Evolutionary conservation across 805 yeast genomes (phyloP).

Genomic region (Starmerella vitae): DNA sequence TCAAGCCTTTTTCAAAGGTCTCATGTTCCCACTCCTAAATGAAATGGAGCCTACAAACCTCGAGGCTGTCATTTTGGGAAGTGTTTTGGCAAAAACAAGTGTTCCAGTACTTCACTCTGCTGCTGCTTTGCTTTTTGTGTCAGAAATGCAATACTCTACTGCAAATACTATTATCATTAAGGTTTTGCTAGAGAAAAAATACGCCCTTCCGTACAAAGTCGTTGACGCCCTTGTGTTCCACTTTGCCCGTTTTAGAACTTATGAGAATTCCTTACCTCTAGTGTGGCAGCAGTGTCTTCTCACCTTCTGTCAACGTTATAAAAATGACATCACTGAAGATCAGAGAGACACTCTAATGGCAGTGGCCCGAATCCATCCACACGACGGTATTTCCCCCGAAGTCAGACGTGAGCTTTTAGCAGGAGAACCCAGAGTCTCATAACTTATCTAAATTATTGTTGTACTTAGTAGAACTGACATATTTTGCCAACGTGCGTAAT

Average conservation of each 20-base stretch:
- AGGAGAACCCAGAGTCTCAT: constrained; percentile 33
- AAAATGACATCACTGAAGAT: constrained; percentile 96
- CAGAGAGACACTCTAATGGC: constrained; percentile 90
- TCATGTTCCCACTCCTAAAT: constrained; percentile 79
- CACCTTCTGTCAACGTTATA: constrained; percentile 89
- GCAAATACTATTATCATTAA: constrained; percentile 83
- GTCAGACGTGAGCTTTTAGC: constrained; percentile 86
- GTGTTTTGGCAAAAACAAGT: constrained; percentile 76
- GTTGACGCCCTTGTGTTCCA: constrained; percentile 88
- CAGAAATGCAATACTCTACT: constrained; percentile 73
- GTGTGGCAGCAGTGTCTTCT: constrained; percentile 96
- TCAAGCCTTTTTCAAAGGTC: constrained; percentile 94
- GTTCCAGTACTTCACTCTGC: constrained; percentile 93
- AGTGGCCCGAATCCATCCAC: constrained; percentile 80
- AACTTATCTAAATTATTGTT: not conserved
- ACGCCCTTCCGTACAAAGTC: constrained; percentile 93
- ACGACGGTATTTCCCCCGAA: constrained; percentile 81
- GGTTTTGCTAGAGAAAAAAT: constrained; percentile 80
- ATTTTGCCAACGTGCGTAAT: no score
- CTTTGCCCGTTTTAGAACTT: constrained; percentile 70
- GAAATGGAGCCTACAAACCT: constrained; percentile 68
- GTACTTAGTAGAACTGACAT: not conserved
- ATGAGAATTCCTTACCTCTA: constrained; percentile 57
- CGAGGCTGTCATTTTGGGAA: constrained; percentile 91
- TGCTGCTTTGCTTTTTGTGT: constrained; percentile 77